Base-by-base conservation (phyloP, 2,329 filamentous ascomycete genomes). In the Diatrype stigma region DNA sequence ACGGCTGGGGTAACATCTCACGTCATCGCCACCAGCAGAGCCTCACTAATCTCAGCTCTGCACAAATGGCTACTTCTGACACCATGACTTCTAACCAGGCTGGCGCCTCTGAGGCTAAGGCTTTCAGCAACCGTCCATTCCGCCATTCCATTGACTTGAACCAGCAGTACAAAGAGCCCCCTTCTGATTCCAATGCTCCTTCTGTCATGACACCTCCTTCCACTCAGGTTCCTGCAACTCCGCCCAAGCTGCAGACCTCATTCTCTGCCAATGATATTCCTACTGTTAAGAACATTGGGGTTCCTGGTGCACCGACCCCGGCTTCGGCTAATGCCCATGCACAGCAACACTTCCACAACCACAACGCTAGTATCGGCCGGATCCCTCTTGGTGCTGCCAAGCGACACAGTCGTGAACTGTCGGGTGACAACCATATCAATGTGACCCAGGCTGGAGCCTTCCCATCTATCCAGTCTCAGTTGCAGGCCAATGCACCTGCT, bases 211-310 rank as follows among this genome's bases (percentile, higher is more conserved):
- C 77, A 26, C 72, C 81, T 2, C 70, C 79, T 16, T 67, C 71
- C 23, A 80, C 66, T 51, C 75, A 79, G 53, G 69, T 70, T 53
- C 79, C 87, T 67, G 77, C 81, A 23, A 81, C 82, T 48, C 82
- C 87, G 34, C 84, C 86, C 28, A 90, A 89, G 74, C 71, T 96
- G 51, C 89, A 92, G 70, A 86, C 88, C 42, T 96, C 93, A 0
- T 96, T 89, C 73, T 96, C 94, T 10, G 85, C 90, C 49, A 94
- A 88, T 68, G 92, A 97, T 63, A 79, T 96, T 19, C 89, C 91
- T 4, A 95, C 91, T 7, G 76, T 91, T 63, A 96, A 94, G 79
- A 86, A 78, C 58, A 76, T 80, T 49, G 79, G 80, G 49, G 77
- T 73, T 45, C 69, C 76, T 46, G 72, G 78, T 45, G 64, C 69